Evolutionary conservation across 2,329 filamentous ascomycete genomes (phyloP), one percentile per base, ranked within the genome.

Genomic region (Colletotrichum neosansevieriae): DNA sequence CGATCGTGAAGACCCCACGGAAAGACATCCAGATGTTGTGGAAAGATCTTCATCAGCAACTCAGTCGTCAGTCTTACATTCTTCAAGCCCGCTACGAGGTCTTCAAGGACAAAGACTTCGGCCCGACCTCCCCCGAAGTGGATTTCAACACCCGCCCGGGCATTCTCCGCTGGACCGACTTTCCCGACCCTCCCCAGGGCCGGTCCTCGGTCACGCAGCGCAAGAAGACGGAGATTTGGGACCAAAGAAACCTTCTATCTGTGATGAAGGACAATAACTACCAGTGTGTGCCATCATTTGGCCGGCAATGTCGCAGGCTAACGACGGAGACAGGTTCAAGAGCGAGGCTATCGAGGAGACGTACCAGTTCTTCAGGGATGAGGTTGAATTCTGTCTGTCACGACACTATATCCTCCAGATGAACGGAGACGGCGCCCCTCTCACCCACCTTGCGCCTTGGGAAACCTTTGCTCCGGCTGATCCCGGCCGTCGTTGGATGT

Each of bases 11-110:
- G 61, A 71, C 74, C 19, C 63, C 61, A 1, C 58, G 69, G n/a
- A 75, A 82, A 61, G 79, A 82, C 42, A 72, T 72, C 1, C 75
- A 74, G 1, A 73, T 78, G 2, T 68, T 81, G 2, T 90, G 88
- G 87, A 82, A 80, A 58, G 84, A 85, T 36, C 79, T 91, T 4
- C 82, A 86, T 69, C 83, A 85, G 66, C 85, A 86, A 67, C 79
- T 91, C 12, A 76, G 76, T 17, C 82, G 86, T 32, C 87, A 89
- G 71, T 88, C 88, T 3, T 90, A 87, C 72, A 74, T 88, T 24
- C 70, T 91, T 6, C 85, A 88, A 69, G 73, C 82, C n/a, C 81
- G 84, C 11, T 89, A 88, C 72, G 83, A 89, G 60, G 77, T 90
- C 2, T 75, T 80, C 19, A 80, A 79, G 56, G 81, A 86, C 34